Conservation (phyloP, 345 rosid genomes). For the Gossypium bickii region DNA sequence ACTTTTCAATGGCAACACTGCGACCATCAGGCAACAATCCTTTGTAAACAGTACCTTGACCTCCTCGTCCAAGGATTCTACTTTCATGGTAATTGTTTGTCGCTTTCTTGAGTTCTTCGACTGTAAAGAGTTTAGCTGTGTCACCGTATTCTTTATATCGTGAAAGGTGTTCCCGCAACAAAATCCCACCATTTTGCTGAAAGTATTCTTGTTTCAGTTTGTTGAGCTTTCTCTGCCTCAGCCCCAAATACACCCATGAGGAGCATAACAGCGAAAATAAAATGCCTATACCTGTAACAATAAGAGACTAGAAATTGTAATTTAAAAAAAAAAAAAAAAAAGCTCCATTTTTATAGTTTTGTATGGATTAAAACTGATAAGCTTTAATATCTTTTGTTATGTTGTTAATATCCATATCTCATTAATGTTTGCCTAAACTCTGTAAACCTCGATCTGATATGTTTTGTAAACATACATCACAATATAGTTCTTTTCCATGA, state of each 20-base stretch:
- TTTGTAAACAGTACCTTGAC: slow-evolving; percentile 25
- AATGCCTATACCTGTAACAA: background rate
- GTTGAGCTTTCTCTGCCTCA: background rate
- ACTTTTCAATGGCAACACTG: slow-evolving; percentile 20
- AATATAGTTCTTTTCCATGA: no score
- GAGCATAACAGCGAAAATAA: background rate
- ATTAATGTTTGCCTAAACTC: no score
- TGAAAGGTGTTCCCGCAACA: slow-evolving; percentile 19
- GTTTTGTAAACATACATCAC: no score
- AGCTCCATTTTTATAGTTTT: no score
- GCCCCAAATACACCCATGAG: background rate
- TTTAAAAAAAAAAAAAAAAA: no score
- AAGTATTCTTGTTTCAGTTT: background rate
- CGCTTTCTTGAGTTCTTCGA: slow-evolving; percentile 28
- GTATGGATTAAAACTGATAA: no score
- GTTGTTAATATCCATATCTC: no score
- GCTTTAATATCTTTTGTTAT: no score
- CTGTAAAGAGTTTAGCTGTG: slow-evolving; percentile 14
- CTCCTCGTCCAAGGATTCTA: slow-evolving; percentile 31
- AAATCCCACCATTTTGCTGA: slow-evolving; percentile 23
- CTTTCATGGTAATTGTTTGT: slow-evolving; percentile 26
- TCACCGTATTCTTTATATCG: background rate
- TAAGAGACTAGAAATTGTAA: no score
- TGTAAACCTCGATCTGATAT: no score
- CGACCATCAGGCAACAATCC: slow-evolving; percentile 3